phyloP scores from a whole-genome alignment of 1,284 basidiomycete genomes.

The Violaceomyces palustris region DNA sequence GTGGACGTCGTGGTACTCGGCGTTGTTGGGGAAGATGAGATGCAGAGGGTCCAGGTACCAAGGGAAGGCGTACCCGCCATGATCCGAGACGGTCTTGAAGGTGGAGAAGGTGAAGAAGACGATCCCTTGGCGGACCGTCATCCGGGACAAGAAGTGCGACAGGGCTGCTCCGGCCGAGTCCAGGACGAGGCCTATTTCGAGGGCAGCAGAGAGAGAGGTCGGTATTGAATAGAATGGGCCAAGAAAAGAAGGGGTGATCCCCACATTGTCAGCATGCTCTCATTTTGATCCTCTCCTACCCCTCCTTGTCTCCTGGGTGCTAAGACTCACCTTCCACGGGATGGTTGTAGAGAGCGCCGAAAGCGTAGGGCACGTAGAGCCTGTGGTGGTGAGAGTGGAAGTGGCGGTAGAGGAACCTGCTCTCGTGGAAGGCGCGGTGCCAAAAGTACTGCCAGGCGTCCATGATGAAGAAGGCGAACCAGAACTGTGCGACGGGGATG shows the following conservation, averaged over 20 bases:
- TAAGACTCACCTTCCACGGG: slow-evolving; percentile 65
- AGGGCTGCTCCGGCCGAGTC: slow-evolving; percentile 78
- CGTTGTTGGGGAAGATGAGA: slow-evolving; percentile 81
- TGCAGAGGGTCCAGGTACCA: slow-evolving; percentile 73
- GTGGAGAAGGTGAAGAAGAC: slow-evolving; percentile 79
- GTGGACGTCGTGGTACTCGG: slow-evolving; percentile 97
- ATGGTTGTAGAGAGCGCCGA: slow-evolving; percentile 95
- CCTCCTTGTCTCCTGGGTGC: neutral
- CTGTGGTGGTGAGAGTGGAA: slow-evolving; percentile 94
- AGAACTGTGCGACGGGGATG: slow-evolving; percentile 70
- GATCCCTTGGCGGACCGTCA: slow-evolving; percentile 72
- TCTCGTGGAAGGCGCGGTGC: slow-evolving; percentile 85
- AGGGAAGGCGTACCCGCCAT: slow-evolving; percentile 85
- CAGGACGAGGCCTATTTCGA: slow-evolving; percentile 67
- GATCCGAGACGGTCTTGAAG: slow-evolving; percentile 94
- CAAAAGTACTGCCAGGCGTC: slow-evolving; percentile 99
- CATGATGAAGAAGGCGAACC: slow-evolving; percentile 80
- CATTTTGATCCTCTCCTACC: neutral
- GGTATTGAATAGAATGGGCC: neutral
- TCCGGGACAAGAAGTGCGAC: slow-evolving; percentile 66
- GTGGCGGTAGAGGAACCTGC: slow-evolving; percentile 83
- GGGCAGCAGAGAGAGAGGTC: neutral
- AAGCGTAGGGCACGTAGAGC: slow-evolving; percentile 94
- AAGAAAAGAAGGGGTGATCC: neutral
- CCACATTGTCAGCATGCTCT: neutral